These are phyloP conservation scores for Cymbomonas tetramitiformis DNA, from an alignment of 139 green algal genomes.

Conservation along the genomic window DNA sequence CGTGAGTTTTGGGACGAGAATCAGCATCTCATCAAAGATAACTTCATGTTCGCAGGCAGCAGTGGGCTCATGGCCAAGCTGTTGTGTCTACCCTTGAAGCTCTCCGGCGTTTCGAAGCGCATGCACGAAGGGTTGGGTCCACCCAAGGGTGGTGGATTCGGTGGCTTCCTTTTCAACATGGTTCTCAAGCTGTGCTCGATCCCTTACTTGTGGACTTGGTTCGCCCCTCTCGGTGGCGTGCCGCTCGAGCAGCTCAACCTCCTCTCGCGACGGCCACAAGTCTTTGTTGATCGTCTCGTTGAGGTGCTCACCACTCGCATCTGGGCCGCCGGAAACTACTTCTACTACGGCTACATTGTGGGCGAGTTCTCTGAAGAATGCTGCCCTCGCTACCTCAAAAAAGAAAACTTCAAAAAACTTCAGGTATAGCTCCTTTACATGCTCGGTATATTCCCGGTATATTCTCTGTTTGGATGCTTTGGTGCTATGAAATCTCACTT, in stretches of 20 bases:
- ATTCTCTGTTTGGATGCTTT: too few species aligned
- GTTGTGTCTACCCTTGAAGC: constrained; percentile 2
- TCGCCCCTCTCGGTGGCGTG: constrained; percentile 52
- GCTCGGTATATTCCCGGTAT: too few species aligned
- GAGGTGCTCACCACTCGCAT: constrained; percentile 20
- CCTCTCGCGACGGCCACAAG: constrained; percentile 51
- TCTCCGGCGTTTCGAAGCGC: background rate
- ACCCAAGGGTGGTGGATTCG: background rate
- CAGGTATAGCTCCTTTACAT: too few species aligned
- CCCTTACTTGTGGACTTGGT: constrained; percentile 1
- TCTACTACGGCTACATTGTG: constrained; percentile 91
- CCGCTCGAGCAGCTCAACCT: constrained; percentile 83
- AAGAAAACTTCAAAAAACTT: constrained; percentile 56
- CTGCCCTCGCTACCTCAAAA: constrained; percentile 81
- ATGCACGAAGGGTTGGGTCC: background rate
- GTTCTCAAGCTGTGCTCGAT: constrained; percentile 3
- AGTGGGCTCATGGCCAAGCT: constrained; percentile 12
- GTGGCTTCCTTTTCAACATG: constrained; percentile 2
- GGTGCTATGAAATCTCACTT: too few species aligned
- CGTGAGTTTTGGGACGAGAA: constrained; percentile 69
- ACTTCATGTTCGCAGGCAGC: constrained; percentile 13
- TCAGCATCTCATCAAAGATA: constrained; percentile 7
- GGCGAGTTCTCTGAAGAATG: constrained; percentile 76
- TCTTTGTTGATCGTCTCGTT: constrained; percentile 7
- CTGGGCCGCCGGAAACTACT: constrained; percentile 71